Evolutionary conservation across 306 rosid genomes (phyloP).

Genomic region (Casuarina equisetifolia): DNA sequence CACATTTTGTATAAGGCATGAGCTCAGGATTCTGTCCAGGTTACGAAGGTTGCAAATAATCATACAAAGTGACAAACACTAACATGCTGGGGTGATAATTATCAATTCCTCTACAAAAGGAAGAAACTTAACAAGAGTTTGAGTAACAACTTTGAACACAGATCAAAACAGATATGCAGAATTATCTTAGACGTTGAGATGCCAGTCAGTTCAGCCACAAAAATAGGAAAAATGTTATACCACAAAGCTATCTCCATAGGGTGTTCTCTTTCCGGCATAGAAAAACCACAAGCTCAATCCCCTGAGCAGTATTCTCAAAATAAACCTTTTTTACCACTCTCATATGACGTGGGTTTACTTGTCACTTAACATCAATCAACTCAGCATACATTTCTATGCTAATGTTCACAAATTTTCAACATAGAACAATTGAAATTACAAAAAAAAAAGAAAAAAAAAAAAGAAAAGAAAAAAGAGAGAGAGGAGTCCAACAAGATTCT

Average conservation of each 20-base stretch:
- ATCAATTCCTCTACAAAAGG: not conserved
- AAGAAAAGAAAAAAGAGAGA: not conserved
- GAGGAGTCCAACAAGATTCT: slow-evolving; percentile 13
- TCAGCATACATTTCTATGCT: not conserved
- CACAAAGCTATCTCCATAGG: not conserved
- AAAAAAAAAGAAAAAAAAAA: not conserved
- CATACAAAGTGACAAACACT: not conserved
- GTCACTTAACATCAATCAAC: not conserved
- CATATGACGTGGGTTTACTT: not conserved
- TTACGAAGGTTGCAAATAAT: not conserved
- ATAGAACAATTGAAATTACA: not conserved
- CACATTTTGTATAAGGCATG: not conserved
- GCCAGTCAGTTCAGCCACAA: too few species aligned
- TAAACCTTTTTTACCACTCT: not conserved
- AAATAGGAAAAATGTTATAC: not conserved
- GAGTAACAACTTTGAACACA: not conserved
- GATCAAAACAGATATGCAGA: not conserved
- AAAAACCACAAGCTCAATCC: not conserved
- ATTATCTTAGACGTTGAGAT: not conserved
- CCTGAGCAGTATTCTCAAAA: not conserved
- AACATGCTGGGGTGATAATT: not conserved
- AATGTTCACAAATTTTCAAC: not conserved
- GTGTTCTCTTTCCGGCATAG: not conserved
- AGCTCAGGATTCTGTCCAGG: not conserved
- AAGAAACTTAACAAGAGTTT: not conserved